A percentile compares a stretch with the other conserved stretches of the same genome.
phyloP scores from a whole-genome alignment of 441 rosid species.

The Eruca vesicaria region DNA sequence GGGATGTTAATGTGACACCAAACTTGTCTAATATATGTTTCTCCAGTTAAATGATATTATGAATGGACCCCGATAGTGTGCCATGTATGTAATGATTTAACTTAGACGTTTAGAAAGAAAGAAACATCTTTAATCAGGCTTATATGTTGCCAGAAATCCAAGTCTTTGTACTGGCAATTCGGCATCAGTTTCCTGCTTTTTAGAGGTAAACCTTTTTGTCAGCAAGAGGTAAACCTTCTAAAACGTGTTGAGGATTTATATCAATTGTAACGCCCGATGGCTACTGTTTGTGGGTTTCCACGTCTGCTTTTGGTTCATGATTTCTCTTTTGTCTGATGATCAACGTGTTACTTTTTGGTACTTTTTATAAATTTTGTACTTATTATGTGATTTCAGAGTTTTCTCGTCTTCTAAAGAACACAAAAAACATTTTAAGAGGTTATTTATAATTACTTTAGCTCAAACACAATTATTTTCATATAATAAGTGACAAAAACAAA shows the following conservation, averaged over 20 bases:
- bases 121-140: background rate
- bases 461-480: too few species aligned
- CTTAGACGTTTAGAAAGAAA: background rate
- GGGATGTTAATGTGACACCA: constrained; percentile 21
- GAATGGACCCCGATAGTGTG: constrained; percentile 18
- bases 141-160: background rate
- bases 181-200: background rate
- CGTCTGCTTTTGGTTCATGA: too few species aligned
- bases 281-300: background rate
- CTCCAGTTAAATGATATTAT: constrained; percentile 8
- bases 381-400: too few species aligned
- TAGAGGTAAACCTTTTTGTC: background rate
- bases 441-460: too few species aligned
- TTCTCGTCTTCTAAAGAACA: too few species aligned
- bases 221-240: background rate
- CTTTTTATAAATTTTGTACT: too few species aligned
- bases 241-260: background rate
- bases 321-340: too few species aligned
- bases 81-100: constrained; percentile 18
- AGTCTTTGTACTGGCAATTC: background rate
- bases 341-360: too few species aligned
- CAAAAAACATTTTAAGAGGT: too few species aligned
- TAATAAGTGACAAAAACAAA: too few species aligned
- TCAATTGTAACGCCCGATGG: background rate
- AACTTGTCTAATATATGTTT: background rate